Conservation (phyloP, 257 asterid species). For the Solanum sitiens region DNA sequence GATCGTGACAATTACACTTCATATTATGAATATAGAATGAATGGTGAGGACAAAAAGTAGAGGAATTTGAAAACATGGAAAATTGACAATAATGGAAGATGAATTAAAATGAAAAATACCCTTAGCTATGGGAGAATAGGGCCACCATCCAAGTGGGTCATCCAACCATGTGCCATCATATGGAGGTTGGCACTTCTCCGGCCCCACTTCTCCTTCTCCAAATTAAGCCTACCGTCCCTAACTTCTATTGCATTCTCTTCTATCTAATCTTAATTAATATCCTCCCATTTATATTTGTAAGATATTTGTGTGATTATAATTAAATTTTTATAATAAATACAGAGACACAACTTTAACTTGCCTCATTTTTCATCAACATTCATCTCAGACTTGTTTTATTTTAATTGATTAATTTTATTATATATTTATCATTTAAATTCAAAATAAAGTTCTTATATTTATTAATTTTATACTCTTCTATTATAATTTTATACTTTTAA, state of each 20-base stretch:
- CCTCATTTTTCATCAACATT: background rate
- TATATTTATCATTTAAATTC: too few relatives aligned
- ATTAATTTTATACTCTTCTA: too few relatives aligned
- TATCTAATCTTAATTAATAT: background rate
- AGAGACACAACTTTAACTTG: too few relatives aligned
- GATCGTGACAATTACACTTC: too few relatives aligned
- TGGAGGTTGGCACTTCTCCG: constrained; percentile 71
- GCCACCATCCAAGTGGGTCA: constrained; percentile 46
- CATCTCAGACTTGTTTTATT: too few relatives aligned
- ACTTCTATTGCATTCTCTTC: background rate
- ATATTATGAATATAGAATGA: background rate
- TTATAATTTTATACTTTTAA: too few relatives aligned
- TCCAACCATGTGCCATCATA: constrained; percentile 91
- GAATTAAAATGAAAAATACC: background rate
- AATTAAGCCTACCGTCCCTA: background rate
- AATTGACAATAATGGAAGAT: constrained; percentile 16
- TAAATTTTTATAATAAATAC: too few relatives aligned
- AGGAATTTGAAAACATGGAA: constrained; percentile 2
- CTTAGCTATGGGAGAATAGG: background rate
- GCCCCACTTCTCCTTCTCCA: constrained; percentile 37
- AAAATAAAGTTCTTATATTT: too few relatives aligned
- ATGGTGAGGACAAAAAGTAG: background rate
- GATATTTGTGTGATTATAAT: too few relatives aligned
- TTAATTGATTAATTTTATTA: too few relatives aligned
- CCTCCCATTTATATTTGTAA: background rate